Percentiles rank a stretch among this genome's conserved stretches.
These are phyloP conservation scores for Lachancea thermotolerans DNA, from an alignment of 805 yeast species.

Conservation along the genomic window DNA sequence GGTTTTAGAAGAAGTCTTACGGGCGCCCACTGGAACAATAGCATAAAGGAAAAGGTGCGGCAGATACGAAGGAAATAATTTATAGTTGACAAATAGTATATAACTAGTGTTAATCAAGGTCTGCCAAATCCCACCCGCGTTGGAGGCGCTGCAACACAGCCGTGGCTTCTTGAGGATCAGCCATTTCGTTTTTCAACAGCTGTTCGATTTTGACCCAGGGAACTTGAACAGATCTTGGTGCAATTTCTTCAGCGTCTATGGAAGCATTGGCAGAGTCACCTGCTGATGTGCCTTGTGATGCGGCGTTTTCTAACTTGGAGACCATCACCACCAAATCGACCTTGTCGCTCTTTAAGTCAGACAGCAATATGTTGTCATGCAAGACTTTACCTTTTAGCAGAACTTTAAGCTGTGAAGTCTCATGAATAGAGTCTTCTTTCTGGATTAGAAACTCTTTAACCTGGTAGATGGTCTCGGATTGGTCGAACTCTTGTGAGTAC, in stretches of 20 bases:
- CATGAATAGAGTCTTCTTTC: slow-evolving; percentile 27
- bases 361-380: slow-evolving; percentile 42
- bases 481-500: slow-evolving; percentile 21
- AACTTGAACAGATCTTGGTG: slow-evolving; percentile 6
- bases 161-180: slow-evolving; percentile 27
- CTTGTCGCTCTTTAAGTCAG: slow-evolving; percentile 24
- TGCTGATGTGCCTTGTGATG: background rate
- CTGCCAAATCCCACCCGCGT: slow-evolving; percentile 36
- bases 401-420: slow-evolving; percentile 41
- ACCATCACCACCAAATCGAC: slow-evolving; percentile 42
- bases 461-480: slow-evolving; percentile 29
- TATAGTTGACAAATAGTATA: background rate
- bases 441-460: slow-evolving; percentile 28
- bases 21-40: slow-evolving; percentile 60
- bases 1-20: slow-evolving; percentile 37
- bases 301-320: slow-evolving; percentile 17
- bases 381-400: slow-evolving; percentile 58
- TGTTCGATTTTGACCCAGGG: slow-evolving; percentile 43
- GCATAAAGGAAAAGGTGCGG: slow-evolving; percentile 48
- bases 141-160: slow-evolving; percentile 31
- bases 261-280: too few relatives aligned
- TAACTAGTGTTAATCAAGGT: background rate
- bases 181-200: slow-evolving; percentile 31
- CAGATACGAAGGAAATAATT: slow-evolving; percentile 31
- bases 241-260: background rate